Conservation (phyloP, 2,329 filamentous ascomycete species). For the Coniosporium tulheliwenetii region DNA sequence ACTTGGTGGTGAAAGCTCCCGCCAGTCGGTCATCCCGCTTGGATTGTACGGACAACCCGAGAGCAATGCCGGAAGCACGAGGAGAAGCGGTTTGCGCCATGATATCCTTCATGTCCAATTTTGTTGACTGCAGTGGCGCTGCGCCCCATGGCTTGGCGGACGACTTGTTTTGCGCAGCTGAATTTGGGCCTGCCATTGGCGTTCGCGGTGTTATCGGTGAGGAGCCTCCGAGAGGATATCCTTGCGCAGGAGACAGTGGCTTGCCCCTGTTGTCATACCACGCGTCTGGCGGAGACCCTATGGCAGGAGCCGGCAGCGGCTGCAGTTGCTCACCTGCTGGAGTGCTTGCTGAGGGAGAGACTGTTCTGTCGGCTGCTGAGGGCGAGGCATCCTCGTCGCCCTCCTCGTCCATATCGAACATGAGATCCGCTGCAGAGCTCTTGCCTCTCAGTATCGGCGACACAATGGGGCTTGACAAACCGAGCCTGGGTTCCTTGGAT, state of each 20-base stretch:
- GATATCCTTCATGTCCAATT: constrained; percentile 62
- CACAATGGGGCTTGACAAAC: constrained; percentile 41
- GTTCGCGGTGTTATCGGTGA: constrained; percentile 7
- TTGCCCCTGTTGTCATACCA: constrained; percentile 26
- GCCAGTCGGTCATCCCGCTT: constrained; percentile 16
- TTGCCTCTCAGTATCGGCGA: constrained; percentile 43
- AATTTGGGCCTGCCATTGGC: constrained; percentile 5
- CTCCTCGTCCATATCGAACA: constrained; percentile 91
- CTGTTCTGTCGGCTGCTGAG: too few species aligned
- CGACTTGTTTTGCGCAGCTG: neutral
- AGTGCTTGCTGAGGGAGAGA: too few species aligned
- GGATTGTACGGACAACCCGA: constrained; percentile 32
- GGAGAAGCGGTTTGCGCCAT: constrained; percentile 45
- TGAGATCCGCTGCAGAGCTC: constrained; percentile 57
- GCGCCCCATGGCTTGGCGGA: constrained; percentile 34
- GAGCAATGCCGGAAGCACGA: constrained; percentile 35
- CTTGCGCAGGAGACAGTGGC: constrained; percentile 8
- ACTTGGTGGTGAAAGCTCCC: constrained; percentile 35
- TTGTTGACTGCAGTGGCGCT: constrained; percentile 39
- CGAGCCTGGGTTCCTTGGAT: constrained; percentile 23
- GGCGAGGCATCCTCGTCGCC: constrained; percentile 12
- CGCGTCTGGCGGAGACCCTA: constrained; percentile 9
- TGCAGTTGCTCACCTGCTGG: too few species aligned
- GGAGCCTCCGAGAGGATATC: constrained; percentile 1
- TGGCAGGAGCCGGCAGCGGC: too few species aligned